Conservation (phyloP, 2,329 filamentous ascomycete genomes). For the Talaromyces marneffei region DNA sequence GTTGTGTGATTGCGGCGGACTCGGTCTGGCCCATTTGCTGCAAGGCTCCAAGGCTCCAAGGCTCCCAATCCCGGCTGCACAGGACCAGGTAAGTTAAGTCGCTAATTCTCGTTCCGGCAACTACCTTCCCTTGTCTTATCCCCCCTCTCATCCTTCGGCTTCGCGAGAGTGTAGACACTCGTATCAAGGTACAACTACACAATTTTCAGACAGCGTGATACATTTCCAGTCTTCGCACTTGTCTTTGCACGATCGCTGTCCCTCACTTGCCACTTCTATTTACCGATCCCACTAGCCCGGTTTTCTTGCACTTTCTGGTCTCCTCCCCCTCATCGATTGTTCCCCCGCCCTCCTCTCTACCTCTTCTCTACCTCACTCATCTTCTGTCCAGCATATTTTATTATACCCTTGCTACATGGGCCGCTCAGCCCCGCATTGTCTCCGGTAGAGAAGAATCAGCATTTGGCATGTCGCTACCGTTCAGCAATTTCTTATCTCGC, state of each 20-base stretch:
- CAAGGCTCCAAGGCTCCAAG: slow-evolving; percentile 4
- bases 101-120: slow-evolving; percentile 15
- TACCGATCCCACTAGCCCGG: not conserved
- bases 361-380: too few relatives aligned
- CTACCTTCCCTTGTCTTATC: slow-evolving; percentile 3
- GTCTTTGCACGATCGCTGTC: not conserved
- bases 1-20: not conserved
- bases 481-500: not conserved
- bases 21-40: not conserved
- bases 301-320: not conserved
- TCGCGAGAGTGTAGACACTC: not conserved
- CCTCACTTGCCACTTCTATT: not conserved
- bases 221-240: not conserved
- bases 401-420: not conserved
- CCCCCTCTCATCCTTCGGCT: not conserved
- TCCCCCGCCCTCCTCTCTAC: not conserved
- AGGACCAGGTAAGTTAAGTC: slow-evolving; percentile 14
- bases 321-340: slow-evolving; percentile 5
- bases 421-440: slow-evolving; percentile 7
- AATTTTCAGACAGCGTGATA: not conserved
- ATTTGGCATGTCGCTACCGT: not conserved
- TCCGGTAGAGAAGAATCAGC: not conserved
- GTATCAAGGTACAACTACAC: not conserved
- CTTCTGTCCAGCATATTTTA: not conserved
- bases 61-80: slow-evolving; percentile 7